These are phyloP conservation scores for Datisca glomerata DNA, from an alignment of 306 rosid species.

Conservation along the genomic window DNA sequence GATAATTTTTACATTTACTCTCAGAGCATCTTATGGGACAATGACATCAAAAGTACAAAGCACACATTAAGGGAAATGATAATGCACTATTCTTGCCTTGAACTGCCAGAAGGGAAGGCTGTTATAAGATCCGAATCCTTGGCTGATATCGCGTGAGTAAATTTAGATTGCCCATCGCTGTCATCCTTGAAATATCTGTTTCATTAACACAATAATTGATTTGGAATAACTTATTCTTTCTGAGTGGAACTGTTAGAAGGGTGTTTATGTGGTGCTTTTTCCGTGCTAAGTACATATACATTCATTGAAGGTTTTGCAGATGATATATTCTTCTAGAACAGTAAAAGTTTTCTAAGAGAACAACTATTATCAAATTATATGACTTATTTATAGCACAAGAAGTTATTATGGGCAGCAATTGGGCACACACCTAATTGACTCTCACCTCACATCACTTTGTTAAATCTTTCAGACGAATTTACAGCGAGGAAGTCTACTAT, in stretches of 20 bases:
- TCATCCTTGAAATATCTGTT: conserved; percentile 4
- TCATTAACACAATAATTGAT: not conserved
- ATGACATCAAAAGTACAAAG: conserved; percentile 76
- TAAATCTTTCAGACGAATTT: conserved; percentile 38
- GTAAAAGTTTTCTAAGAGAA: not conserved
- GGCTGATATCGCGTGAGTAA: conserved; percentile 72
- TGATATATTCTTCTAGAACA: not conserved
- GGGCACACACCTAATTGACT: not conserved
- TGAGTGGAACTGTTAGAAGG: too few relatives aligned
- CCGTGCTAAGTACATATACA: too few relatives aligned
- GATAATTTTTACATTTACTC: conserved; percentile 1
- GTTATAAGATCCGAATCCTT: conserved; percentile 49
- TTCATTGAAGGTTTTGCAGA: not conserved
- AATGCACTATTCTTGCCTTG: conserved; percentile 59
- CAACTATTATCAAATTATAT: not conserved
- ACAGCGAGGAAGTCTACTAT: conserved; percentile 45
- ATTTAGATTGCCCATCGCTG: conserved; percentile 8
- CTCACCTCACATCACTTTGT: conserved; percentile 1
- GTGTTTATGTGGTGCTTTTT: too few relatives aligned
- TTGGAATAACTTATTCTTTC: not conserved
- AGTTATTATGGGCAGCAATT: too few relatives aligned
- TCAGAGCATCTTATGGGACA: conserved; percentile 92
- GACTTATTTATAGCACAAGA: too few relatives aligned
- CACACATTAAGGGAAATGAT: conserved; percentile 74
- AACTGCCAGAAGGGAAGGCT: conserved; percentile 75